Evolutionary conservation across 176 grass and related monocot genomes (phyloP).

Genomic region (Hyparrhenia diplandra): DNA sequence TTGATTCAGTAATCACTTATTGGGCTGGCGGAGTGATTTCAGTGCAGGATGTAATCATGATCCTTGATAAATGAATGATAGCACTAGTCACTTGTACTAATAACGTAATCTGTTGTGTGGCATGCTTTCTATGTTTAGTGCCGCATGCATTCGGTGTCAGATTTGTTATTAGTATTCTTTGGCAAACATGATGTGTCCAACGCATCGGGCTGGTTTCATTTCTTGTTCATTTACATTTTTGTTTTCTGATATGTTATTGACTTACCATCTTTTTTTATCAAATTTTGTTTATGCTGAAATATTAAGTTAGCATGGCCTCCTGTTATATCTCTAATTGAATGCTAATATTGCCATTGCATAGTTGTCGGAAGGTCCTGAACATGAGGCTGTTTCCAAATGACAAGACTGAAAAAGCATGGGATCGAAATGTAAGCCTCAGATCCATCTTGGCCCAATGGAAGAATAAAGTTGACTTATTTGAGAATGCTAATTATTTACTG

Average conservation of each 20-base stretch:
- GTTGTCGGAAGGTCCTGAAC: conserved; percentile 86
- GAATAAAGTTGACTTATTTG: neutral
- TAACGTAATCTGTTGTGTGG: neutral
- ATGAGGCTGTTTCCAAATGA: conserved; percentile 90
- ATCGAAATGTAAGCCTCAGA: conserved; percentile 67
- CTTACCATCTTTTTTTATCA: neutral
- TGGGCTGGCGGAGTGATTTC: neutral
- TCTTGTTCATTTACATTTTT: neutral
- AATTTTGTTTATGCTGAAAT: neutral
- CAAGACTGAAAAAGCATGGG: conserved; percentile 80
- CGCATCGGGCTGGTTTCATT: neutral
- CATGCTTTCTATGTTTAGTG: neutral
- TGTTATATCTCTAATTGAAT: neutral
- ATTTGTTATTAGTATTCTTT: neutral
- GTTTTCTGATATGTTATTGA: neutral
- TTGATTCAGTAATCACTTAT: neutral
- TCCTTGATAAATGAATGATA: neutral
- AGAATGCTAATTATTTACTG: neutral
- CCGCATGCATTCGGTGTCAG: neutral
- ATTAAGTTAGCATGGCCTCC: neutral
- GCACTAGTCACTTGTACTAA: neutral
- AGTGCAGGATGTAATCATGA: neutral
- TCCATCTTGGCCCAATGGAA: neutral
- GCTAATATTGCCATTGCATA: conserved; percentile 26
- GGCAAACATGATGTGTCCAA: neutral